phyloP scores from a whole-genome alignment of 2,329 filamentous ascomycete genomes.

The Apiospora saccharicola region DNA sequence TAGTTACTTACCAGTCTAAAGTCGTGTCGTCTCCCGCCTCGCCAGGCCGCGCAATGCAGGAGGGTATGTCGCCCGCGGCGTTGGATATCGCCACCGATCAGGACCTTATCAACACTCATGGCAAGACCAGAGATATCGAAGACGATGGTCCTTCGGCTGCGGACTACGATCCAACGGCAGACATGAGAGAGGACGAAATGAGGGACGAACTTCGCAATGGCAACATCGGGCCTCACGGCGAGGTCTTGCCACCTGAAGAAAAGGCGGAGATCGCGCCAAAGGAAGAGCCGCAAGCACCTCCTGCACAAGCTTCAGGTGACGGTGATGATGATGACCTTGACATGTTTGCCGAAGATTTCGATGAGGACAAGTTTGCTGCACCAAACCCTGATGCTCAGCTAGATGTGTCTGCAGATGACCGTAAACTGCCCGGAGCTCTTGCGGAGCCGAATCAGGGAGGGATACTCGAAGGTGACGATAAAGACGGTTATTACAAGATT shows the following conservation, averaged over 20 bases:
- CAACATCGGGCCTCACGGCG: slow-evolving; percentile 62
- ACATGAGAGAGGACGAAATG: slow-evolving; percentile 76
- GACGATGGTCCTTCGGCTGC: slow-evolving; percentile 77
- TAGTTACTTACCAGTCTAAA: slow-evolving; percentile 32
- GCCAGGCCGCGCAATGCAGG: slow-evolving; percentile 53
- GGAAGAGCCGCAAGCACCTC: slow-evolving; percentile 43
- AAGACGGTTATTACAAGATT: slow-evolving; percentile 95
- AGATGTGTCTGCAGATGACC: slow-evolving; percentile 48
- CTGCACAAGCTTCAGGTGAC: slow-evolving; percentile 52
- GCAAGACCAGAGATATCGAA: slow-evolving; percentile 51
- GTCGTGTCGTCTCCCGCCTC: slow-evolving; percentile 48
- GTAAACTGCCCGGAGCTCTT: slow-evolving; percentile 55
- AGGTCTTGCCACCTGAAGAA: slow-evolving; percentile 55
- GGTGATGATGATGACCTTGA: slow-evolving; percentile 77
- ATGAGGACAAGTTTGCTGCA: slow-evolving; percentile 69
- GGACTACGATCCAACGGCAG: slow-evolving; percentile 79
- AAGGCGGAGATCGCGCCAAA: slow-evolving; percentile 45
- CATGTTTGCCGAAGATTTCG: slow-evolving; percentile 89
- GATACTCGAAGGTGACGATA: slow-evolving; percentile 91
- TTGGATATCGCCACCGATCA: slow-evolving; percentile 72
- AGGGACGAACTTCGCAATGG: slow-evolving; percentile 64
- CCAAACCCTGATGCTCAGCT: slow-evolving; percentile 51
- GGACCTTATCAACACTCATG: slow-evolving; percentile 69
- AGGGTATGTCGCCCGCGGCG: slow-evolving; percentile 62
- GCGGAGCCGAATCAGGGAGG: slow-evolving; percentile 68